Base-by-base conservation (phyloP, 164 flowering plant species). In the Euptelea pleiosperma region DNA sequence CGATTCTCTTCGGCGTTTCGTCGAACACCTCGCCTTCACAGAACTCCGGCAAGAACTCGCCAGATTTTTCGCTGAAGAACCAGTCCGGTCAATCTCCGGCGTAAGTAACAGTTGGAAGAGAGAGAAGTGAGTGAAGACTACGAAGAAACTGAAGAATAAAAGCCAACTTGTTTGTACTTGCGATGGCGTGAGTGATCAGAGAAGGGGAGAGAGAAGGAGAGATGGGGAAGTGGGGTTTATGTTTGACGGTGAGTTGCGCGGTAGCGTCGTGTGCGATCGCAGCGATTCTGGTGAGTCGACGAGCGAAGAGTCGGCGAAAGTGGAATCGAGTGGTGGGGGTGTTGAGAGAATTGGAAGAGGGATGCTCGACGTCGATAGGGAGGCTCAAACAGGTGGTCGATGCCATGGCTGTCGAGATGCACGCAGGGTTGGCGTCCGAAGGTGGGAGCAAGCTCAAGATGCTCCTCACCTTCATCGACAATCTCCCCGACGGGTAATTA, bases 331-430 rank as follows among this genome's bases (percentile, higher is more conserved):
- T 77, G 29, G 78, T 86, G 65, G 75, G 70, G 5, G 78, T 87
- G 16, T 58, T 91, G 78, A 80, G 44, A 57, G 96, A 82, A 67
- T 72, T 91, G 22, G 95, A 85, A 19, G 82, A 81, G 41, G 82
- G 66, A 12, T 89, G 92, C 53, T 74, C 79, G 30, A 85, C 95
- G 11, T 52, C 85, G 3, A 69, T 81, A 3, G 78, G 73, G 50
- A 70, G 88, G 68, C 54, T 91, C 62, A 68, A 75, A 49, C 90
- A 89, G 65, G 83, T 89, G 16, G 96, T 84, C 2, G 94, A 85
- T 61, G 96, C 96, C 5, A 81, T 91, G 96, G 90, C 92, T 34
- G 96, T 85, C 16, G 98, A 91, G 86, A 91, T 91, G 98, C 96
- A 89, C 64, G 98, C 98, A 4, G 98, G 98, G 6, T 64, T 91